These are phyloP conservation scores for Bruguiera hainesii DNA, from an alignment of 441 rosid species.

Conservation along the genomic window DNA sequence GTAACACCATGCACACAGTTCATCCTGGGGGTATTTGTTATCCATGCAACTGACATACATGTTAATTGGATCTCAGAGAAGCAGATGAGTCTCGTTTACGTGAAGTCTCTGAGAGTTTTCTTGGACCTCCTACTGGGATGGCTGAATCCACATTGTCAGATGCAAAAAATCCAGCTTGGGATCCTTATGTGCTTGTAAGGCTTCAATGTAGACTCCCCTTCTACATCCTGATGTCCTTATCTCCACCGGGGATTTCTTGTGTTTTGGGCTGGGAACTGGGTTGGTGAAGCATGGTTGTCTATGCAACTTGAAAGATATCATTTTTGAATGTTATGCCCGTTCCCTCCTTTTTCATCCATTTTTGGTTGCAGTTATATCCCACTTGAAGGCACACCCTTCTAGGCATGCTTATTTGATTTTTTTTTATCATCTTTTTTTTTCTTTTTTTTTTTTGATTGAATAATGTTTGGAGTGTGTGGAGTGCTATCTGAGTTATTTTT, in stretches of 20 bases:
- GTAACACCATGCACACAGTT: not conserved
- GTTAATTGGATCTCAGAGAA: conserved; percentile 53
- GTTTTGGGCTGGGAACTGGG: too few relatives aligned
- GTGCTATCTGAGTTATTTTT: not conserved
- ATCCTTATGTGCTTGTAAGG: conserved; percentile 80
- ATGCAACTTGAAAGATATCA: not conserved
- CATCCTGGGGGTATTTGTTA: not conserved
- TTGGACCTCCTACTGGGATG: conserved; percentile 96
- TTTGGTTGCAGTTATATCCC: not conserved
- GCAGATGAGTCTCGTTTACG: conserved; percentile 90
- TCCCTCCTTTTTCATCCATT: not conserved
- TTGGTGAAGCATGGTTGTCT: too few relatives aligned
- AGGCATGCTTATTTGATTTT: not conserved
- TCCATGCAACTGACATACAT: conserved; percentile 1
- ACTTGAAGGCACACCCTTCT: not conserved
- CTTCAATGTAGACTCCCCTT: not conserved
- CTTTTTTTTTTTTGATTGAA: not conserved
- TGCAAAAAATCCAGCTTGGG: conserved; percentile 59
- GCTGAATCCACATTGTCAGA: conserved; percentile 49
- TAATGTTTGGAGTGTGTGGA: not conserved
- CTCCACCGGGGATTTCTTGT: too few relatives aligned
- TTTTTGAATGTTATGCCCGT: not conserved
- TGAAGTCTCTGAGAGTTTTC: conserved; percentile 92
- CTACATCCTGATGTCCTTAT: too few relatives aligned
- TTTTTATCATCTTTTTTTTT: not conserved